Percentiles rank a stretch among this genome's conserved stretches.
Conservation (phyloP, 495 filamentous ascomycete species). For the Talaromyces adpressus region DNA sequence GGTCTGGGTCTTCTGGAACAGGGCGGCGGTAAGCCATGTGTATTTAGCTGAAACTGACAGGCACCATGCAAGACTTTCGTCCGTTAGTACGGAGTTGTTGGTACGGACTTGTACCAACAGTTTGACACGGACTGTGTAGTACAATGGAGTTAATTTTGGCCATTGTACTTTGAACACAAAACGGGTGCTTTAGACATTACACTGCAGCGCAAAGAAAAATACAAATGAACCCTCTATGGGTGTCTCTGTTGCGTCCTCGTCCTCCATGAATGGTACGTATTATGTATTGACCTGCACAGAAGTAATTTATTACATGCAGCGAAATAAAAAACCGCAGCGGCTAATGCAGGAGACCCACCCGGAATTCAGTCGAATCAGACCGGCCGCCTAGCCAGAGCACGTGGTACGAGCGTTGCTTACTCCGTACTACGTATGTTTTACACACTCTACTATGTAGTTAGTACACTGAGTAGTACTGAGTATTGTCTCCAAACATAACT, state of each 20-base stretch:
- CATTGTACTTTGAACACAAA: background rate
- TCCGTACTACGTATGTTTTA: background rate
- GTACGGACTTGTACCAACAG: background rate
- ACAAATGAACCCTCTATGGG: too few species aligned
- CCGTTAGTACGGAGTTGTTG: background rate
- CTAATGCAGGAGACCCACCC: background rate
- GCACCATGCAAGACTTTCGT: background rate
- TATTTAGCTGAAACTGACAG: background rate
- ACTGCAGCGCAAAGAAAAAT: background rate
- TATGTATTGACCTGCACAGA: background rate
- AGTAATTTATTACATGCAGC: background rate
- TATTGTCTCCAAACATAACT: too few species aligned
- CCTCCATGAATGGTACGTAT: background rate
- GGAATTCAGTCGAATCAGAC: background rate
- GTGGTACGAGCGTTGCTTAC: background rate
- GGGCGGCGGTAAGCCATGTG: background rate
- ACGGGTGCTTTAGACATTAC: background rate
- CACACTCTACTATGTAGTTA: too few species aligned
- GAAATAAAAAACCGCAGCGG: background rate
- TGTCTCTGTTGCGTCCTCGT: too few species aligned
- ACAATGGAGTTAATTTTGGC: background rate
- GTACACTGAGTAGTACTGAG: too few species aligned
- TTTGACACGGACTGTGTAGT: background rate
- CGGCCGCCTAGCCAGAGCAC: background rate
- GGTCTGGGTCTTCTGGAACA: background rate